Evolutionary conservation across 805 yeast genomes (phyloP).

Genomic region (Nakazawaea populi): DNA sequence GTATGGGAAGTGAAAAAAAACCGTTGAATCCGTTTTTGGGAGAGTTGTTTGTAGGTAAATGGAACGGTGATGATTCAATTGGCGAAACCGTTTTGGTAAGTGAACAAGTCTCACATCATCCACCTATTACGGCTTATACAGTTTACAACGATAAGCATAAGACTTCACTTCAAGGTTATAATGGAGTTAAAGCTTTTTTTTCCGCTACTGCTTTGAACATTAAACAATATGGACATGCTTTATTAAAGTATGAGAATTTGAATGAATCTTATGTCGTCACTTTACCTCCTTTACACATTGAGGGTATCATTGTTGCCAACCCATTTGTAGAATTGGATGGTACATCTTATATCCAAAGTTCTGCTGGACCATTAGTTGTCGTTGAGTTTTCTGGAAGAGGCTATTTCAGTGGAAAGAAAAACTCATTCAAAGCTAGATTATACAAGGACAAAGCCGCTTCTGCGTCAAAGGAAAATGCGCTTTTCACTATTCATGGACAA

Average conservation of each 20-base stretch:
- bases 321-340: conserved; percentile 96
- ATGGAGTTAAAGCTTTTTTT: conserved; percentile 81
- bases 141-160: conserved; percentile 68
- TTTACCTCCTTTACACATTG: conserved; percentile 93
- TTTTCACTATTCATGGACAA: conserved; percentile 82
- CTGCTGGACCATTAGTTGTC: conserved; percentile 67
- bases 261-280: conserved; percentile 72
- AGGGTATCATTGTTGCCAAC: conserved; percentile 83
- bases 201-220: conserved; percentile 73
- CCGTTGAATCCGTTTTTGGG: conserved; percentile 96
- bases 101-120: conserved; percentile 97
- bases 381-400: conserved; percentile 90
- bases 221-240: conserved; percentile 89
- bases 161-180: conserved; percentile 78
- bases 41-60: conserved; percentile 86
- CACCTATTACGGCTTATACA: conserved; percentile 93
- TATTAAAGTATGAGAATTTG: conserved; percentile 56
- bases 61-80: conserved; percentile 54
- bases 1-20: conserved; percentile 93
- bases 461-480: conserved; percentile 50
- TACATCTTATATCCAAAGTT: conserved; percentile 74
- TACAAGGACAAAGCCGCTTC: conserved; percentile 48
- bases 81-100: conserved; percentile 78
- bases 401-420: conserved; percentile 91
- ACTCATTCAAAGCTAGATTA: conserved; percentile 82